phyloP scores from a whole-genome alignment of 2,329 filamentous ascomycete species.

The Phoma herbarum region DNA sequence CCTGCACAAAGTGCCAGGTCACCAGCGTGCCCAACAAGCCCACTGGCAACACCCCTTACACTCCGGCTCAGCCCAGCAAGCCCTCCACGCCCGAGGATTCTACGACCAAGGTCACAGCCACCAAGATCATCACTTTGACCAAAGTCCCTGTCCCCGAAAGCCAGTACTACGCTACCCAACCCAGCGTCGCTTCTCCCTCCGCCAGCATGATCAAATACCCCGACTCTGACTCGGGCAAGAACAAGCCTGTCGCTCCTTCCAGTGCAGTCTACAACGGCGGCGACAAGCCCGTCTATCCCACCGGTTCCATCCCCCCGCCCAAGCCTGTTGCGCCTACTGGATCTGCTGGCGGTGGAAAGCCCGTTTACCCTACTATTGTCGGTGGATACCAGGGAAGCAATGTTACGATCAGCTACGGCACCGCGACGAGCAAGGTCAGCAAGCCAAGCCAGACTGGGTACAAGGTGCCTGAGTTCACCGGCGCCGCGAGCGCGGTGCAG shows the following conservation, averaged over 20 bases:
- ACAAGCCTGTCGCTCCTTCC: constrained; percentile 11
- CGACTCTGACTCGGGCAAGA: constrained; percentile 4
- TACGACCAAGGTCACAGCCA: constrained; percentile 21
- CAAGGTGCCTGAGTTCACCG: constrained; percentile 32
- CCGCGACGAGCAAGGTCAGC: background rate
- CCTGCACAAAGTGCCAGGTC: constrained; percentile 24
- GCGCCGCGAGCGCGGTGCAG: constrained; percentile 31
- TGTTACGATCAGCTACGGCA: constrained; percentile 23
- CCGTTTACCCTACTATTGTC: background rate
- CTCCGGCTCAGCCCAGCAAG: constrained; percentile 14
- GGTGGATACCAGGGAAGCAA: constrained; percentile 16
- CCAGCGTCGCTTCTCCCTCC: constrained; percentile 13
- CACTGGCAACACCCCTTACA: constrained; percentile 6
- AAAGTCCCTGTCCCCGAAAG: constrained; percentile 25
- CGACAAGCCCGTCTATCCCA: background rate
- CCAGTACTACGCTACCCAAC: constrained; percentile 21
- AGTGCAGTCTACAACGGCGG: background rate
- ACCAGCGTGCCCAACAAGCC: constrained; percentile 8
- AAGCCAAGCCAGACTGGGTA: constrained; percentile 29
- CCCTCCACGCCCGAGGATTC: constrained; percentile 5
- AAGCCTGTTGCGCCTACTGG: constrained; percentile 7
- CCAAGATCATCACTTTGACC: constrained; percentile 33
- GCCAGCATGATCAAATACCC: constrained; percentile 13
- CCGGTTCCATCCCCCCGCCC: background rate
- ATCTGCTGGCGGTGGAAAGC: background rate